Evolutionary conservation across 2,329 filamentous ascomycete genomes (phyloP).

Genomic region (Hypomyces rosellus): DNA sequence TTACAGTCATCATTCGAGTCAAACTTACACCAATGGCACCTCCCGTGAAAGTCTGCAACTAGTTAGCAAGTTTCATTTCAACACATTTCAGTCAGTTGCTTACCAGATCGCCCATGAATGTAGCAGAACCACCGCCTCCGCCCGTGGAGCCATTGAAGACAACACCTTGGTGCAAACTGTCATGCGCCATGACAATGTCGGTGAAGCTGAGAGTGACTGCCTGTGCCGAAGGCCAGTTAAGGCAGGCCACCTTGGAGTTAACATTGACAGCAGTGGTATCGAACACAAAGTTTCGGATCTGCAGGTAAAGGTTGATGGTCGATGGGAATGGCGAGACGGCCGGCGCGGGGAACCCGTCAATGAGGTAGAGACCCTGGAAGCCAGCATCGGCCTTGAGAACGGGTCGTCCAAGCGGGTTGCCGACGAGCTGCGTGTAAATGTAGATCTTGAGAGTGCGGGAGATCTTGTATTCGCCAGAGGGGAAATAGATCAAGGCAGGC

Average conservation of each 20-base stretch:
- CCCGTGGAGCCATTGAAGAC: conserved; percentile 12
- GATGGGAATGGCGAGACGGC: conserved; percentile 11
- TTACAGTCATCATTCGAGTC: background rate
- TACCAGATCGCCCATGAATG: conserved; percentile 12
- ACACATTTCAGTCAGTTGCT: background rate
- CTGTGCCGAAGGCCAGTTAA: conserved; percentile 13
- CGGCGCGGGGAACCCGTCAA: conserved; percentile 12
- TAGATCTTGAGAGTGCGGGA: conserved; percentile 13
- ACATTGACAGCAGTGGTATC: conserved; percentile 9
- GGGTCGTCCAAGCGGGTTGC: conserved; percentile 10
- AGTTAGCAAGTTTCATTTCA: background rate
- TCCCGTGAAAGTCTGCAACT: conserved; percentile 5
- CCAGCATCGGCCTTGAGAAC: conserved; percentile 10
- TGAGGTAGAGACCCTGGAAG: conserved; percentile 10
- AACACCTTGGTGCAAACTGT: conserved; percentile 11
- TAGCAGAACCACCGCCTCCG: conserved; percentile 12
- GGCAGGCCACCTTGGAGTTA: conserved; percentile 8
- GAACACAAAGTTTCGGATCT: conserved; percentile 13
- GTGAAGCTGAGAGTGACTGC: conserved; percentile 12
- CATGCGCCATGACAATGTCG: conserved; percentile 9
- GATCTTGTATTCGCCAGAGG: conserved; percentile 19
- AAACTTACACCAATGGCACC: conserved; percentile 8
- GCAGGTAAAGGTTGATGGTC: conserved; percentile 13
- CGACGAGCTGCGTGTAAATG: conserved; percentile 16
- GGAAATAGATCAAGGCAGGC: conserved; percentile 22